Evolutionary conservation across 2,329 filamentous ascomycete genomes (phyloP), one percentile per base, ranked within the genome.

Genomic region (Juglanconis sp.): DNA sequence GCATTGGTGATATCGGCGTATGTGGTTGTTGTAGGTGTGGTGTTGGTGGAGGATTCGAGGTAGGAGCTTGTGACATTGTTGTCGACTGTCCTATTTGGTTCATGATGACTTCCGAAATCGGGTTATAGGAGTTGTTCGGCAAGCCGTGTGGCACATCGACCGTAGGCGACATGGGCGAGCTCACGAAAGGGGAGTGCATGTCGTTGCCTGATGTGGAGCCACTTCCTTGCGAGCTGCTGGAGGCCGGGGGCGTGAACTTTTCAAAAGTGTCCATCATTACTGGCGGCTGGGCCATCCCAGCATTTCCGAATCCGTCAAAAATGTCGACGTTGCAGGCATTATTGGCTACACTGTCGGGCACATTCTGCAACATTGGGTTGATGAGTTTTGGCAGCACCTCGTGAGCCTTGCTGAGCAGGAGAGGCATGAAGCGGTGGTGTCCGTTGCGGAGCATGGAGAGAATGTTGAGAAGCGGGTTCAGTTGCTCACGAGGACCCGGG

Each of bases 391-490:
- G 88, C 3, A 93, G 76, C 3, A 88, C 81, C 47, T 94, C 89
- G 63, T 87, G 82, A 44, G 94, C 83, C 75, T 94, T 95, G 71
- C 83, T 84, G 58, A 95, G 75, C 1, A 96, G 80, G 0, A 96
- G 80, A 3, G 91, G 91, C 13, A 94, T 78, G 70, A 92, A 95
- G 55, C 89, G 87, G 63, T 88, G 83, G 59, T 93, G 83, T 6
- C 90, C 90, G 60, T 85, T 87, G n/a, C 90, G 89, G 17, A 95
- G 81, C 8, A 85, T 79, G 2, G 87, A 86, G 2, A 92, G 79
- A 8, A 92, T 80, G 61, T 83, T 84, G 46, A 90, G 76, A 35
- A 93, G 81, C 61, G 89, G 83, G 62, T 85, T 85, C 5, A 96
- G 83, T 68, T 91, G 87, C 68, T 94, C 89, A 40, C 86, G 86